Evolutionary conservation across 306 rosid genomes (phyloP).

Genomic region (Abrus precatorius): DNA sequence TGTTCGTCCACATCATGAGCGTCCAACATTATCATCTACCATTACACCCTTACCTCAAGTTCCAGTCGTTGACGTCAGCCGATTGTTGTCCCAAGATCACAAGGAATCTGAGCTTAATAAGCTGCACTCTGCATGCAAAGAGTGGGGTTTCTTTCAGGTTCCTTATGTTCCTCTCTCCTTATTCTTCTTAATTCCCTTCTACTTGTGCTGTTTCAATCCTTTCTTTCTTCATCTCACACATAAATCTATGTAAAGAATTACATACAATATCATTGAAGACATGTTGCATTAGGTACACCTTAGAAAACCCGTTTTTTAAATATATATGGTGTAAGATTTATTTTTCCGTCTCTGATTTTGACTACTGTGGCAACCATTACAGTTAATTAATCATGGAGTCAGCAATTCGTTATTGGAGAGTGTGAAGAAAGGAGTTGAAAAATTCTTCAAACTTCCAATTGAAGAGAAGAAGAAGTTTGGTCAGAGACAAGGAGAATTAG

Average conservation of each 20-base stretch:
- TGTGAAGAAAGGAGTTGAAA: conserved; percentile 48
- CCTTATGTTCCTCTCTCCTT: not conserved
- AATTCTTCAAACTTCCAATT: conserved; percentile 50
- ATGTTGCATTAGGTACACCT: no score
- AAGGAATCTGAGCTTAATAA: conserved; percentile 45
- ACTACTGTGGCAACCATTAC: not conserved
- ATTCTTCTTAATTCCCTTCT: not conserved
- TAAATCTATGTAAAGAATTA: no score
- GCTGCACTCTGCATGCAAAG: conserved; percentile 55
- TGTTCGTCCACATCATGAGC: conserved; percentile 26
- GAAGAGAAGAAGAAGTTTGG: conserved; percentile 56
- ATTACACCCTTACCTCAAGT: conserved; percentile 39
- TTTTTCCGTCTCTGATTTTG: no score
- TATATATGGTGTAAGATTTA: no score
- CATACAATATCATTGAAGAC: no score
- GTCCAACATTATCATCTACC: conserved; percentile 16
- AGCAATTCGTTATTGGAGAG: conserved; percentile 48
- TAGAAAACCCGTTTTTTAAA: no score
- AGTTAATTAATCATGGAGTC: conserved; percentile 48
- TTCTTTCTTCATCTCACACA: no score
- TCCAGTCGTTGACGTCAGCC: conserved; percentile 52
- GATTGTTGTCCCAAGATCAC: conserved; percentile 43
- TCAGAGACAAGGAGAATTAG: conserved; percentile 41
- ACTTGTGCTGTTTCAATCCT: no score
- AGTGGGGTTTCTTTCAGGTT: conserved; percentile 71